Conservation (phyloP, 345 rosid genomes). For the Salix exigua region DNA sequence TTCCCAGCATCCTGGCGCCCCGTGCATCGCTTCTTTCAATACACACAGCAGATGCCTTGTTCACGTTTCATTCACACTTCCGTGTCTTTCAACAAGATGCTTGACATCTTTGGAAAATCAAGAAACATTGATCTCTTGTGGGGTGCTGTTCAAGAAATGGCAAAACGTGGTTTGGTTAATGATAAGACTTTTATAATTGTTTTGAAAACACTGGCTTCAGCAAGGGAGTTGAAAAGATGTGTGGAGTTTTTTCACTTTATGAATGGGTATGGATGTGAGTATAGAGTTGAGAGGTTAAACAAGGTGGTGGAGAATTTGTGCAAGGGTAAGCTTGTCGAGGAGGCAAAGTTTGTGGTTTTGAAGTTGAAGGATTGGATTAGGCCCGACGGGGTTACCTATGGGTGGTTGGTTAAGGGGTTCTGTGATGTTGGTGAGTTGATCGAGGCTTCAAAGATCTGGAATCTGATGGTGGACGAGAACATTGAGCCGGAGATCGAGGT, state of each 20-base stretch:
- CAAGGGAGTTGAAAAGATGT: conserved; percentile 70
- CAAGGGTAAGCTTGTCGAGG: conserved; percentile 49
- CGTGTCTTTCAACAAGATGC: conserved; percentile 61
- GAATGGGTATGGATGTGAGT: conserved; percentile 54
- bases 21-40: conserved; percentile 63
- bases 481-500: conserved; percentile 47
- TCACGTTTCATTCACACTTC: conserved; percentile 45
- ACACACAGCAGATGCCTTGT: conserved; percentile 32
- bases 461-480: conserved; percentile 71
- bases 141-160: conserved; percentile 49
- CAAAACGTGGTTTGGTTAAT: conserved; percentile 45
- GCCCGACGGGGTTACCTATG: conserved; percentile 53
- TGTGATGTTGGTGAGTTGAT: conserved; percentile 66
- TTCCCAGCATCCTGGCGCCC: conserved; percentile 87
- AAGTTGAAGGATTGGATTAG: conserved; percentile 54
- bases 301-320: conserved; percentile 53
- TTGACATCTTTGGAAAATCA: conserved; percentile 54
- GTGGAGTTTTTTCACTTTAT: conserved; percentile 60
- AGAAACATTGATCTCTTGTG: conserved; percentile 76
- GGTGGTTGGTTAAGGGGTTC: conserved; percentile 57
- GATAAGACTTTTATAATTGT: conserved; percentile 67
- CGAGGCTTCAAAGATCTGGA: conserved; percentile 77
- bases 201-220: conserved; percentile 53
- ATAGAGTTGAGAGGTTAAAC: conserved; percentile 47
- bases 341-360: conserved; percentile 55